These are phyloP conservation scores for Keqinozyma sinolaborantium DNA, from an alignment of 1,139 yeast genomes.

Conservation along the genomic window DNA sequence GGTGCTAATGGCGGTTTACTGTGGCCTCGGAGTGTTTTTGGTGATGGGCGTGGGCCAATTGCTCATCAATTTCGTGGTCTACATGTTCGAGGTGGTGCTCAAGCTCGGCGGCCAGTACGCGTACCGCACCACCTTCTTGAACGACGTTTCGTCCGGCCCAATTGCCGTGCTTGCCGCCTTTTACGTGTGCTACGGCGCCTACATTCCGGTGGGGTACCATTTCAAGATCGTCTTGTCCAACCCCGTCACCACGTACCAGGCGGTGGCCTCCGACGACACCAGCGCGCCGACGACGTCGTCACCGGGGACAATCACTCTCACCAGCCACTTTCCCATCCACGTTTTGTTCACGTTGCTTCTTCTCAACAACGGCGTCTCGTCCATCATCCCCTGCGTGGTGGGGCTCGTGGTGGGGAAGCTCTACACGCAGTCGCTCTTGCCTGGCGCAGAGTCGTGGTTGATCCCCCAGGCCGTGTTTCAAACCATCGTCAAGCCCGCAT, in stretches of 20 bases:
- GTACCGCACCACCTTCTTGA: slow-evolving; percentile 29
- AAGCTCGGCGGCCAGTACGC: slow-evolving; percentile 7
- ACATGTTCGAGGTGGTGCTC: slow-evolving; percentile 13
- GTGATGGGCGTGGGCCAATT: slow-evolving; percentile 39
- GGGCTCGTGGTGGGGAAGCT: slow-evolving; percentile 64
- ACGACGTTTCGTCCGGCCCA: slow-evolving; percentile 55
- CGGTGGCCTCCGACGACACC: not conserved
- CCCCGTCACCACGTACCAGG: slow-evolving; percentile 11
- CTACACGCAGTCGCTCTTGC: slow-evolving; percentile 51
- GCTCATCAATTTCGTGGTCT: slow-evolving; percentile 27
- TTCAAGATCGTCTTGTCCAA: slow-evolving; percentile 45
- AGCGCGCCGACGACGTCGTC: not conserved
- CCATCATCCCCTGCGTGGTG: slow-evolving; percentile 47
- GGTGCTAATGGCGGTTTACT: slow-evolving; percentile 30
- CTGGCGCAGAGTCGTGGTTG: slow-evolving; percentile 57
- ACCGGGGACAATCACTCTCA: slow-evolving; percentile 17
- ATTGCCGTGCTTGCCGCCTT: slow-evolving; percentile 58
- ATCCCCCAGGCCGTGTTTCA: slow-evolving; percentile 30
- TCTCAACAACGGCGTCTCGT: slow-evolving; percentile 50
- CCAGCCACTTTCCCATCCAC: slow-evolving; percentile 59
- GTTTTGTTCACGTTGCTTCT: slow-evolving; percentile 49
- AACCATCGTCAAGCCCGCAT: slow-evolving; percentile 22
- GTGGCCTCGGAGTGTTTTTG: slow-evolving; percentile 28
- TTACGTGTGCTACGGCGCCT: slow-evolving; percentile 51
- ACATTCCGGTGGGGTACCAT: slow-evolving; percentile 59